Evolutionary conservation across 805 yeast species (phyloP).

Genomic region (Yarrowia deformans): DNA sequence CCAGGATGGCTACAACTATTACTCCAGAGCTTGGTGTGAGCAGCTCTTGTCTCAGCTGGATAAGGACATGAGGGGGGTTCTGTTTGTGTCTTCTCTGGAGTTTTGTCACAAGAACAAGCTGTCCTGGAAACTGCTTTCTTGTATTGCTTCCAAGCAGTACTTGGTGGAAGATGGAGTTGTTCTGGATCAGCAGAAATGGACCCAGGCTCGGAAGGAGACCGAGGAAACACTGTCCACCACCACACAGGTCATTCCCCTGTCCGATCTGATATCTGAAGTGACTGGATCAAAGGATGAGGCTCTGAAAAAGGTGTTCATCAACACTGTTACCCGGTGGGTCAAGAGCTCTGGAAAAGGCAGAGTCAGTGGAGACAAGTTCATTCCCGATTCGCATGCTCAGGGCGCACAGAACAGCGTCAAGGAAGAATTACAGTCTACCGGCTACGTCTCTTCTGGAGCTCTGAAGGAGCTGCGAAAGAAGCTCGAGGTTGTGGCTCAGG

Average conservation of each 20-base stretch:
- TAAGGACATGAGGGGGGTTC: background rate
- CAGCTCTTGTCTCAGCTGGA: background rate
- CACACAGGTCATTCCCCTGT: background rate
- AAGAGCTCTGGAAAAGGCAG: conserved; percentile 11
- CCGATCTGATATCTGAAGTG: background rate
- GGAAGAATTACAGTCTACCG: background rate
- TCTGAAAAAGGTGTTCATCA: conserved; percentile 6
- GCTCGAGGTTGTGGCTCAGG: conserved; percentile 19
- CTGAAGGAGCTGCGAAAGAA: conserved; percentile 29
- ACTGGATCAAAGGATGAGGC: conserved; percentile 14
- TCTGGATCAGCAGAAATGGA: conserved; percentile 7
- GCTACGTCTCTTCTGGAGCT: background rate
- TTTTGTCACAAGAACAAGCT: conserved; percentile 28
- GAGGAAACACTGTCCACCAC: conserved; percentile 6
- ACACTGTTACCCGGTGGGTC: background rate
- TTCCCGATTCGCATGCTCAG: conserved; percentile 27
- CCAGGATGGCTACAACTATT: conserved; percentile 26
- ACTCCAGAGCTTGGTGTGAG: conserved; percentile 32
- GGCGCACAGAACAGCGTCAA: conserved; percentile 21
- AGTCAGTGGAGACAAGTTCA: conserved; percentile 16
- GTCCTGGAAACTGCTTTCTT: conserved; percentile 26
- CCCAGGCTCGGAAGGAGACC: background rate
- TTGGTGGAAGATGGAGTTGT: conserved; percentile 30
- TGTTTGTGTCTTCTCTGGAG: conserved; percentile 20
- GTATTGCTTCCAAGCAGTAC: conserved; percentile 9